A percentile compares a stretch with the other conserved stretches of the same genome.
Evolutionary conservation across 768 basidiomycete species (phyloP).

Genomic region (Serendipita sp.): DNA sequence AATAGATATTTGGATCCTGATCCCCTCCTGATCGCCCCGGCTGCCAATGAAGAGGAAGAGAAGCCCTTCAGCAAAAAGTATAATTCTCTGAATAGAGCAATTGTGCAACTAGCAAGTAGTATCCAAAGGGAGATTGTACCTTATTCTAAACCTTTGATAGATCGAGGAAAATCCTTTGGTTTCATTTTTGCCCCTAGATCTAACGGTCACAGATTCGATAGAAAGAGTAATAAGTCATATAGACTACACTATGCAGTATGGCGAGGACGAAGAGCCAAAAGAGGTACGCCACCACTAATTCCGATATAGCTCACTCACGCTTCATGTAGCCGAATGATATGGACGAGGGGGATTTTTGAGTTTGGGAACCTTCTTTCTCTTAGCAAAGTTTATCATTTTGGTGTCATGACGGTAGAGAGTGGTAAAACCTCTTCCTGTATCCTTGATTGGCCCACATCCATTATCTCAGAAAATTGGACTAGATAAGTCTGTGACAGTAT

Average conservation of each 20-base stretch:
- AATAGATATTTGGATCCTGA: constrained; percentile 86
- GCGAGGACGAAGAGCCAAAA: constrained; percentile 95
- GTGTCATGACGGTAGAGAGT: not conserved
- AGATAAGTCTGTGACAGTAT: not conserved
- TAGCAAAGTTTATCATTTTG: not conserved
- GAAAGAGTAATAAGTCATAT: constrained; percentile 87
- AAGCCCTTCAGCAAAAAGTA: constrained; percentile 58
- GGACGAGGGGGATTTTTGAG: constrained; percentile 72
- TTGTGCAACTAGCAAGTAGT: constrained; percentile 71
- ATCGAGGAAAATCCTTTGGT: constrained; percentile 98
- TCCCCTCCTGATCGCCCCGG: constrained; percentile 54
- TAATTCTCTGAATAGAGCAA: constrained; percentile 84
- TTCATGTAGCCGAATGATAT: constrained; percentile 63
- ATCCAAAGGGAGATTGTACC: not conserved
- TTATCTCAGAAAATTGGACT: no score
- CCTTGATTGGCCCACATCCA: not conserved
- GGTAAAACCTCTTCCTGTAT: not conserved
- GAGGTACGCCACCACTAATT: constrained; percentile 37
- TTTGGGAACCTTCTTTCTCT: not conserved
- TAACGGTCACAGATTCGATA: constrained; percentile 76
- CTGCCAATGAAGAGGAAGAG: constrained; percentile 34
- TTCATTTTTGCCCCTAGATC: constrained; percentile 87
- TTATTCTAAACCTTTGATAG: constrained; percentile 24
- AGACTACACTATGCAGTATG: constrained; percentile 97
- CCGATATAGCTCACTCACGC: constrained; percentile 7